Evolutionary conservation across 2,329 filamentous ascomycete species (phyloP), one percentile per base, ranked within the genome.

Genomic region (Trichothecium roseum): DNA sequence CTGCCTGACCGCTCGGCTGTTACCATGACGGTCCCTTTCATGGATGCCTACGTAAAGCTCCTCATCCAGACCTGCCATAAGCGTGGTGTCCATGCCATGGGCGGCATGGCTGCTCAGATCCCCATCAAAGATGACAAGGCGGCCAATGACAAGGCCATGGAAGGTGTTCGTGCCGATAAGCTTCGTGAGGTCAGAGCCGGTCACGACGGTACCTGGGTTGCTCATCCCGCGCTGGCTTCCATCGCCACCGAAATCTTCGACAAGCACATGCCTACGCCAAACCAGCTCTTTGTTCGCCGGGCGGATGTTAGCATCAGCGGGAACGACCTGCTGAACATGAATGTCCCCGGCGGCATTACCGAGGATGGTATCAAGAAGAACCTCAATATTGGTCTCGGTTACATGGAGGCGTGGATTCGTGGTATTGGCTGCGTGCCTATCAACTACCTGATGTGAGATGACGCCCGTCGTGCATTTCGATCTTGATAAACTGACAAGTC

Each of bases 351-450:
- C 18, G 74, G 78, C 57, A 73, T 98, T 56, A 95, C 89, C 49
- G 89, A 96, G 61, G 86, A 81, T 5, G 91, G 91, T 38, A 95
- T 98, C 66, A 78, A 84, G 55, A 94, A 95, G 79, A 98, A 96
- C 68, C 71, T 98, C 45, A 89, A 87, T 65, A 96, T 98, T 46
- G 91, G 89, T 28, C 76, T 98, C 5, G 83, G 84, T 35, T 98
- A 98, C 66, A 98, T 96, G 89, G 91, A 98, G 65, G 91, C 86
- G 42, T 98, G 91, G 91, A 71, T 96, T 41, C 82, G 88, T 42
- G 91, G 89, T 24, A 74, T 96, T 16, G 91, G 91, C 39, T 98
- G 91, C 52, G 88, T 96, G 36, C 91, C 91, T 33, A 95, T 96
- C 65, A 95, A 96, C 71, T 94, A 82, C 59, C 72, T 96, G 37